A percentile compares a stretch with the other conserved stretches of the same genome.
Conservation (phyloP, 2,329 filamentous ascomycete genomes). For the Corniculantispora saksenae region DNA sequence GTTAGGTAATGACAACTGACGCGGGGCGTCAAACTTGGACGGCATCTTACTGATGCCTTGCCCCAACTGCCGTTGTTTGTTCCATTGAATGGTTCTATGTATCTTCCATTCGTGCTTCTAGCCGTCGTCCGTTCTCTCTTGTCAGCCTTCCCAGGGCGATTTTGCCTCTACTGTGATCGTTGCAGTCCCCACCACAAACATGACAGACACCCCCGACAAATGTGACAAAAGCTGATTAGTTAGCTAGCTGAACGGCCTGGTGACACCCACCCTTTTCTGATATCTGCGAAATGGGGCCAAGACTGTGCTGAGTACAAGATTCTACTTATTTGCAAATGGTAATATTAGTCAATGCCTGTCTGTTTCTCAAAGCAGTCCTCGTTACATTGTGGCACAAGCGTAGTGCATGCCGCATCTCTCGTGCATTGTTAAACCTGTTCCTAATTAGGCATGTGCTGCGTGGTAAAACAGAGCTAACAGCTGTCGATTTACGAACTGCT, state of each 20-base stretch:
- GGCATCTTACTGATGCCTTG: not conserved
- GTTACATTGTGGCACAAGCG: not conserved
- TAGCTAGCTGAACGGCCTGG: not conserved
- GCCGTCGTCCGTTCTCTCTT: not conserved
- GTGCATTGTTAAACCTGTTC: not conserved
- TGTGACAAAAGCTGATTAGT: not conserved
- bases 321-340: not conserved
- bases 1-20: conserved; percentile 14
- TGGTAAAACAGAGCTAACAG: not conserved
- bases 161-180: not conserved
- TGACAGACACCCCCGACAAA: not conserved
- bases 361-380: not conserved
- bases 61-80: conserved; percentile 8
- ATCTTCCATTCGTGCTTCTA: not conserved
- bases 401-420: too few species aligned
- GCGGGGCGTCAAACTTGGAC: not conserved
- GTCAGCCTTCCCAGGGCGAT: not conserved
- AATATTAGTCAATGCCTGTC: not conserved
- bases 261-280: not conserved
- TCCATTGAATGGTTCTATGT: not conserved
- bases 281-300: too few species aligned
- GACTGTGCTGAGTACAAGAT: not conserved
- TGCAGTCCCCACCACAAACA: not conserved
- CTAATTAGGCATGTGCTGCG: not conserved
- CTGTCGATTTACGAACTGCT: not conserved